Base-by-base conservation (phyloP, 2,329 filamentous ascomycete genomes). In the Penicillium sp. region DNA sequence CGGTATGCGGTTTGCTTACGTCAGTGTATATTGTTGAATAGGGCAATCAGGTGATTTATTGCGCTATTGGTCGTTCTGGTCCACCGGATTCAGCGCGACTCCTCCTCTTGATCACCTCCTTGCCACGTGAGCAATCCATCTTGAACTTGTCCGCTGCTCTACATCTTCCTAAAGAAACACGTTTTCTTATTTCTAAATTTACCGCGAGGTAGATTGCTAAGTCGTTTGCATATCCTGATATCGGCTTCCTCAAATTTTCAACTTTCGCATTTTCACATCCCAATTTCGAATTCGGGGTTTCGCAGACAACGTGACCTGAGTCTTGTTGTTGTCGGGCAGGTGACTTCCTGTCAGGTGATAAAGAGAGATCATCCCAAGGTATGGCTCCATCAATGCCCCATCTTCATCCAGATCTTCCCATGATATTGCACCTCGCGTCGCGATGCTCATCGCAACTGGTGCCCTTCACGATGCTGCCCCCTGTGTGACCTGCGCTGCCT, bases 281-380 rank as follows among this genome's bases (percentile, higher is more conserved):
- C 57, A 61, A 60, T 68, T 67, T 68, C 61, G 62, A 68, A 63
- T 64, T 68, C 62, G 61, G 49, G 50, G 62, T 62, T 66, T 66
- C 64, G 61, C 63, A 64, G 61, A 66, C 65, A 66, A 67, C 63
- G 63, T 66, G 66, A 66, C 66, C 61, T 67, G 59, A 56, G 50
- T 65, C 66, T 70, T 75, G 68, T 73, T 75, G 69, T 73, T 70
- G 68, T 71, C 29, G 68, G 69, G 72, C 73, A 75, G 73, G 74
- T 76, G 74, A 76, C 74, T 74, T 76, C 64, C 65, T 72, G 74
- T 76, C 74, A 76, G 73, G 73, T 76, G 74, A 76, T 76, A 76
- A 66, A 73, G 58, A 71, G 66, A 51, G 66, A 66, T 68, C 67
- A 73, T 74, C 71, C 69, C 70, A 73, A 71, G 70, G 70, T 70